Conservation (phyloP, 371 early-diverging fungal species). For the Nematocida major region DNA sequence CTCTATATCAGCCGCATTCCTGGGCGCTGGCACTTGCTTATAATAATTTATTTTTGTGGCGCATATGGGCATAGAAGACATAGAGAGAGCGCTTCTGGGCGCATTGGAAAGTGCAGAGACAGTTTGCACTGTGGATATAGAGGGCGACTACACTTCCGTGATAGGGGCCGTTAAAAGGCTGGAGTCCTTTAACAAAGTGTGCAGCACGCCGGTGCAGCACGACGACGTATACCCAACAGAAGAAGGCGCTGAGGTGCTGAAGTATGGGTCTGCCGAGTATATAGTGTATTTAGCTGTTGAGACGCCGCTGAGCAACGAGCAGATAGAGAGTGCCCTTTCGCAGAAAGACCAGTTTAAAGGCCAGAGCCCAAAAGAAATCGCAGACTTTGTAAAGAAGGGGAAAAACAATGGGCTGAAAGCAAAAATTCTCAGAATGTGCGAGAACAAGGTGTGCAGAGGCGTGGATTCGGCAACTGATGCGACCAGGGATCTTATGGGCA, state of each 20-base stretch:
- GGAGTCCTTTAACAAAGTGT: conserved; percentile 12
- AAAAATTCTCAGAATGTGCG: neutral
- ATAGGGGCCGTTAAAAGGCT: conserved; percentile 43
- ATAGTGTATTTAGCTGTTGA: conserved; percentile 26
- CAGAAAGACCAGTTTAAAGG: neutral
- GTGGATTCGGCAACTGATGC: neutral
- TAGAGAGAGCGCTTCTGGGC: conserved; percentile 12
- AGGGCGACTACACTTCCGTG: conserved; percentile 30
- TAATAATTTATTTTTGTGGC: conserved; percentile 7
- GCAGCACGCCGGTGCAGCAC: conserved; percentile 1
- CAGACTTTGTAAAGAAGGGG: conserved; percentile 4
- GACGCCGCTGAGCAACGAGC: neutral
- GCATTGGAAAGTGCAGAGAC: neutral
- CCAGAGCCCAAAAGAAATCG: neutral
- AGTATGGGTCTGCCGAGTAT: conserved; percentile 59
- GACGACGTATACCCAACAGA: conserved; percentile 43
- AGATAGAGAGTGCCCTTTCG: neutral
- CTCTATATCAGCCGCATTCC: too few species aligned
- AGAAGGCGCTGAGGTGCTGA: conserved; percentile 52
- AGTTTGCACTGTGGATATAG: neutral
- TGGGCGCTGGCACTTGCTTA: neutral
- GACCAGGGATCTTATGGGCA: neutral
- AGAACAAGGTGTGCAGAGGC: neutral
- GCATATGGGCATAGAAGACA: neutral
- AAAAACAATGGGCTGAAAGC: conserved; percentile 35